These are phyloP conservation scores for Rhizophagus sp. DNA, from an alignment of 192 early-diverging fungal species.

Conservation along the genomic window DNA sequence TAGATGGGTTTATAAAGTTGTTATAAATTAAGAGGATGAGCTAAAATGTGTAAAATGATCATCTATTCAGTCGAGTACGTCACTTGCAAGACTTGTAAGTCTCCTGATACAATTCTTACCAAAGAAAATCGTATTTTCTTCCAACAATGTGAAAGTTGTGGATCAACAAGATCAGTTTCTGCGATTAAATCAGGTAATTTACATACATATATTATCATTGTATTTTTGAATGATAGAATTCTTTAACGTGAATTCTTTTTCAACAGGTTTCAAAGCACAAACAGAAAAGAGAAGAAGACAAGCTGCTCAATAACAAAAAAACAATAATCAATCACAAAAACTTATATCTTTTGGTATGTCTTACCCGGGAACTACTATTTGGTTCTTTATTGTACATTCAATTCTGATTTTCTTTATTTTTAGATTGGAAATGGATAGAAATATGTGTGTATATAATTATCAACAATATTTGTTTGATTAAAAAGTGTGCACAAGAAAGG, in stretches of 20 bases:
- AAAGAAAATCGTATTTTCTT: slow-evolving; percentile 98
- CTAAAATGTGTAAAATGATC: background rate
- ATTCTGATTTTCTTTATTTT: background rate
- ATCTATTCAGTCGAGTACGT: slow-evolving; percentile 84
- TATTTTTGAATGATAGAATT: background rate
- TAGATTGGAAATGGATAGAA: background rate
- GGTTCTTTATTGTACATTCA: background rate
- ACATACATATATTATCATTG: background rate
- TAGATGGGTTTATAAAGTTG: background rate
- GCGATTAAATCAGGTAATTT: slow-evolving; percentile 84
- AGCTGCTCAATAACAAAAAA: background rate
- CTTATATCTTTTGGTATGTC: background rate
- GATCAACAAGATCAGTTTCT: slow-evolving; percentile 90
- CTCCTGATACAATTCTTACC: slow-evolving; percentile 86
- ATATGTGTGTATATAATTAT: background rate
- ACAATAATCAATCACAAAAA: background rate
- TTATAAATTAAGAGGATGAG: background rate
- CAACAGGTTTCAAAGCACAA: background rate
- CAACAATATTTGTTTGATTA: background rate
- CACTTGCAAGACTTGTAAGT: slow-evolving; percentile 99
- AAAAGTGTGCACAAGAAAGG: background rate
- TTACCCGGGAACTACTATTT: background rate
- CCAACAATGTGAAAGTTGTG: slow-evolving; percentile 96
- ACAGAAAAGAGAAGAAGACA: background rate
- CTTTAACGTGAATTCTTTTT: background rate